These are phyloP conservation scores for Cryptococcus sp. DNA, from an alignment of 1,284 basidiomycete species.

Conservation along the genomic window DNA sequence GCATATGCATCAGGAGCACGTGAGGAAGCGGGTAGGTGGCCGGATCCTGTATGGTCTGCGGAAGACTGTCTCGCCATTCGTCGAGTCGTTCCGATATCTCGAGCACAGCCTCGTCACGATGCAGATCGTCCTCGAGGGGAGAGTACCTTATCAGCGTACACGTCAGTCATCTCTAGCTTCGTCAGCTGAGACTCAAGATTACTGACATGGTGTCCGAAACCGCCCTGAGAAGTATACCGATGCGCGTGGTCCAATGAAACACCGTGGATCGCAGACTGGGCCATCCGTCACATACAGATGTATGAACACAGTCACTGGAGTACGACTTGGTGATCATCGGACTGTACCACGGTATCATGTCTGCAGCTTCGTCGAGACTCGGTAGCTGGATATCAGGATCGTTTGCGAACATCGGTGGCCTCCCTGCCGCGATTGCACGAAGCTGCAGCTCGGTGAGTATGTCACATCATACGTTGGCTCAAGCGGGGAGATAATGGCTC, in stretches of 20 bases:
- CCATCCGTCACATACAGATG: constrained; percentile 12
- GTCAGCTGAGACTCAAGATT: neutral
- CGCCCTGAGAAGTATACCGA: constrained; percentile 13
- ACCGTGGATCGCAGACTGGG: constrained; percentile 21
- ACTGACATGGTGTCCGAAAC: constrained; percentile 20
- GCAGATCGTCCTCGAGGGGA: neutral
- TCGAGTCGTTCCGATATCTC: constrained; percentile 13
- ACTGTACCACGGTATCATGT: constrained; percentile 11
- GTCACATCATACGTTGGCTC: neutral
- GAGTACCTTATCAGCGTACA: constrained; percentile 13
- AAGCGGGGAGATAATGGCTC: neutral
- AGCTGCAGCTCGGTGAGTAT: constrained; percentile 11
- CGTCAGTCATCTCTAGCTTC: no score
- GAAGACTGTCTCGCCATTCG: constrained; percentile 9
- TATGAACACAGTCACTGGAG: neutral
- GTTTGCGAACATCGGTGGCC: constrained; percentile 19
- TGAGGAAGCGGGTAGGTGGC: constrained; percentile 21
- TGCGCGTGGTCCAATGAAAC: constrained; percentile 21
- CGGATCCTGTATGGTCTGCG: constrained; percentile 15
- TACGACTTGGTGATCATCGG: neutral
- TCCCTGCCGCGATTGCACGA: constrained; percentile 22
- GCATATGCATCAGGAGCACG: constrained; percentile 22
- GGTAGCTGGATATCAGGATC: constrained; percentile 10
- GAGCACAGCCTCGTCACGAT: constrained; percentile 4
- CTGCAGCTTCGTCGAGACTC: constrained; percentile 6